Base-by-base conservation (phyloP, 2,329 filamentous ascomycete genomes). In the Aspergillus alliaceus region DNA sequence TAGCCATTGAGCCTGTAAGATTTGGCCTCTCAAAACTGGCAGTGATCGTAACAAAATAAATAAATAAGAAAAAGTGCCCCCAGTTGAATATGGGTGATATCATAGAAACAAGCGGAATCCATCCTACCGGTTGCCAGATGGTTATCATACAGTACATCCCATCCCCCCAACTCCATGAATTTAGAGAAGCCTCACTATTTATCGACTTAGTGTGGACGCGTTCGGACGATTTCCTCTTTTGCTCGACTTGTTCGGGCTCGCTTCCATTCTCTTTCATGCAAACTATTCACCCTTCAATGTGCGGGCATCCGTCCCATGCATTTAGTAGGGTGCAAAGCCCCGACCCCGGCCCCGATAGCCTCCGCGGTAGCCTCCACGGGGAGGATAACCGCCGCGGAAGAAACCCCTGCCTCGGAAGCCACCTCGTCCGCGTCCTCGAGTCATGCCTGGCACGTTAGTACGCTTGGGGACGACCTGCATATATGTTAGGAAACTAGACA, bases 391-490 rank as follows among this genome's bases (percentile, higher is more conserved):
- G 58, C 79, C 74, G 51, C 76, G 72, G 56, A 75, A 75, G 52
- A 84, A 80, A 64, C 84, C 77, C 51, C 83, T 79, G 37, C 82
- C 77, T 14, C 81, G 76, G 64, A 77, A 78, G 11, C 79, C 80
- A 56, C 85, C 84, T 54, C 76, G 74, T 57, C 77, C 76, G 27
- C 81, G 79, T 56, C 92, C 91, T 62, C 93, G 87, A 66, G 85
- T 89, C 91, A 99, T 93, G 59, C 95, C 95, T 1, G 95, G 95
- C 53, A 99, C 82, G 73, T 99, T 99, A 66, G 95, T 99, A 60
- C 95, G 90, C 82, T 99, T 99, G 32, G 95, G 93, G 22, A 88
- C 86, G 56, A 91, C 88, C 88, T 91, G 42, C 8, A 79, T 80
- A 47, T 14, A 25, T 52, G 53, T 70, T 52, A 71, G 66, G 58